A percentile compares a stretch with the other conserved stretches of the same genome.
Evolutionary conservation across 2,329 filamentous ascomycete species (phyloP).

Genomic region (Shiraia sp.): DNA sequence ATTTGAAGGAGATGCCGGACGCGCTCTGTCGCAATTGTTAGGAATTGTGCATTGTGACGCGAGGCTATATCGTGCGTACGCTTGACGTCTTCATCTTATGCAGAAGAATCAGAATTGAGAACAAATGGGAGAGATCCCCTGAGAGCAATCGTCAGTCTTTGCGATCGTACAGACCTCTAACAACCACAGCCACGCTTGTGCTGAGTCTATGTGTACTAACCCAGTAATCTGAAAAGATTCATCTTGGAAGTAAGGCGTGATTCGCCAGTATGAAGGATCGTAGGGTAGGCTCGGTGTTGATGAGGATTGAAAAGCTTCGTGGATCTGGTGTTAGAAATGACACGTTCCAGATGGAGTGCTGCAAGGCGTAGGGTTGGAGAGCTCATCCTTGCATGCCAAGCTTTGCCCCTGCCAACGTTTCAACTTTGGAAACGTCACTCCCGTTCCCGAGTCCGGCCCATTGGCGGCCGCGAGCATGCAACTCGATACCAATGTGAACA

Average conservation of each 20-base stretch:
- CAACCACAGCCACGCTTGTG: slow-evolving; percentile 1
- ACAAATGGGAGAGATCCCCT: slow-evolving; percentile 95
- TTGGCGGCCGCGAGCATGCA: not conserved
- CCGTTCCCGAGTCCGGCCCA: slow-evolving; percentile 2
- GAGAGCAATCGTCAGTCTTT: slow-evolving; percentile 28
- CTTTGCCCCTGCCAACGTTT: slow-evolving; percentile 21
- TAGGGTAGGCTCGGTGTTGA: slow-evolving; percentile 18
- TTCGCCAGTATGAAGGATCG: slow-evolving; percentile 19
- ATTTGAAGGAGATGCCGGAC: slow-evolving; percentile 98
- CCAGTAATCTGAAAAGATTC: slow-evolving; percentile 72
- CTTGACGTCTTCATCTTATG: slow-evolving; percentile 93
- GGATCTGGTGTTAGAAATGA: slow-evolving; percentile 31
- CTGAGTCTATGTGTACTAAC: slow-evolving; percentile 50
- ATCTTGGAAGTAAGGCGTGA: slow-evolving; percentile 51
- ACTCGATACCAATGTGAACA: not conserved
- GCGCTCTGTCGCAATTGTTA: slow-evolving; percentile 69
- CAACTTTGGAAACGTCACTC: slow-evolving; percentile 25
- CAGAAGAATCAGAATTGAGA: slow-evolving; percentile 90
- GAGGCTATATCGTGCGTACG: slow-evolving; percentile 57
- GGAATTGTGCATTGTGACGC: slow-evolving; percentile 6
- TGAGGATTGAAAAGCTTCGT: slow-evolving; percentile 9
- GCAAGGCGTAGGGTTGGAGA: slow-evolving; percentile 25
- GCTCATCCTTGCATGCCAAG: slow-evolving; percentile 39
- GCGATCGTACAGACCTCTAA: slow-evolving; percentile 8
- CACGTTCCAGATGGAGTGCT: slow-evolving; percentile 38